phyloP scores from a whole-genome alignment of 768 basidiomycete species.

The Suillus weaverae region DNA sequence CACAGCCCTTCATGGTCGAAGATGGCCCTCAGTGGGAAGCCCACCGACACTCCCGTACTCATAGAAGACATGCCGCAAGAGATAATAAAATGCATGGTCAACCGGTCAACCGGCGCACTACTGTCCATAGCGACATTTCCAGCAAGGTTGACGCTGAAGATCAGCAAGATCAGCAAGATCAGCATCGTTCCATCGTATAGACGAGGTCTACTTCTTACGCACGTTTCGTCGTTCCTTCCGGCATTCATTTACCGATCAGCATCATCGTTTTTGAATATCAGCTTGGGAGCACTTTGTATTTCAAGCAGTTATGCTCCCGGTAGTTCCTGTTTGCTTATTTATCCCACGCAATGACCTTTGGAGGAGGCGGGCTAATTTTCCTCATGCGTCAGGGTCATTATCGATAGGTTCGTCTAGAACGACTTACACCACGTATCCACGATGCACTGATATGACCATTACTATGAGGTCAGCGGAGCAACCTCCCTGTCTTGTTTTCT shows the following conservation, averaged over 20 bases:
- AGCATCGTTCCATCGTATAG: neutral
- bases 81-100: conserved; percentile 4
- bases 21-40: conserved; percentile 50
- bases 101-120: neutral
- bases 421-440: neutral
- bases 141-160: neutral
- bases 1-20: conserved; percentile 66
- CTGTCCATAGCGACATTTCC: neutral
- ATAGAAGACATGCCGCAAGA: conserved; percentile 48
- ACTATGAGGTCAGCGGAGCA: neutral
- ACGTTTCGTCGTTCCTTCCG: neutral
- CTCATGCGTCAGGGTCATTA: neutral
- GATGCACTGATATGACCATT: neutral
- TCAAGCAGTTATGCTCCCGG: neutral
- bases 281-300: neutral
- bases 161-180: neutral
- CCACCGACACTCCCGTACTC: conserved; percentile 57
- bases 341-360: neutral
- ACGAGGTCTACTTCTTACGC: neutral
- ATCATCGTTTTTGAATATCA: neutral
- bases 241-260: neutral
- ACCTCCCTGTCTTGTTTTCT: neutral
- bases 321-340: neutral
- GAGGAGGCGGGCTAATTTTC: neutral
- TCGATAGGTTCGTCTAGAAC: neutral